Conservation (phyloP, 768 basidiomycete genomes). For the Auricularia sp. region DNA sequence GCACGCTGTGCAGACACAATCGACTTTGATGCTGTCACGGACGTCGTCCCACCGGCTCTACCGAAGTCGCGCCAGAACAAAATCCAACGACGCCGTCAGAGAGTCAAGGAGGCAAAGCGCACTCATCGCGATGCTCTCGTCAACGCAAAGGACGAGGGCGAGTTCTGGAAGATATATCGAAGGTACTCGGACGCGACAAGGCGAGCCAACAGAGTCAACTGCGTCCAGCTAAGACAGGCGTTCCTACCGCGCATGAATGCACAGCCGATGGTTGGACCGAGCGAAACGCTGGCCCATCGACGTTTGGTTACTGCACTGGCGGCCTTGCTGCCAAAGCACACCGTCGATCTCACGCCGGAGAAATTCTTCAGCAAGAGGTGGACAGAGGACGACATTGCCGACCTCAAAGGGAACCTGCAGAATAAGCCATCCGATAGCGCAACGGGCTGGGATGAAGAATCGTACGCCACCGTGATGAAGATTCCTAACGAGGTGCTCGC, state of each 20-base stretch:
- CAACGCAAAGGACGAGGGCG: background rate
- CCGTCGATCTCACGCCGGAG: too few relatives aligned
- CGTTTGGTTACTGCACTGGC: too few relatives aligned
- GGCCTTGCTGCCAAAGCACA: too few relatives aligned
- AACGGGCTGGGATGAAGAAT: background rate
- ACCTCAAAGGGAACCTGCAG: background rate
- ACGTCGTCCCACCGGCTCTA: too few relatives aligned
- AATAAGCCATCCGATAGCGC: background rate
- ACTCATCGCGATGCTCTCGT: background rate
- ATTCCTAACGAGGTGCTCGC: conserved; percentile 15
- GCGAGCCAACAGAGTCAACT: background rate
- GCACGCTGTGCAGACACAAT: background rate
- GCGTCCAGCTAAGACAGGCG: background rate
- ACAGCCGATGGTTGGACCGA: background rate
- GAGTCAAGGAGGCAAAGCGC: background rate
- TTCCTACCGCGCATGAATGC: background rate
- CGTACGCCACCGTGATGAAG: background rate
- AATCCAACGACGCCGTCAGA: background rate
- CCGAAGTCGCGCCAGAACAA: background rate
- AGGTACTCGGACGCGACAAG: background rate
- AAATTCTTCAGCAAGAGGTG: background rate
- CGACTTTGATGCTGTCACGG: background rate
- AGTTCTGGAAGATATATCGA: background rate
- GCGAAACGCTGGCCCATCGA: too few relatives aligned
- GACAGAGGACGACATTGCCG: background rate